phyloP scores from a whole-genome alignment of 1,284 basidiomycete genomes.

The Pterula multifida region DNA sequence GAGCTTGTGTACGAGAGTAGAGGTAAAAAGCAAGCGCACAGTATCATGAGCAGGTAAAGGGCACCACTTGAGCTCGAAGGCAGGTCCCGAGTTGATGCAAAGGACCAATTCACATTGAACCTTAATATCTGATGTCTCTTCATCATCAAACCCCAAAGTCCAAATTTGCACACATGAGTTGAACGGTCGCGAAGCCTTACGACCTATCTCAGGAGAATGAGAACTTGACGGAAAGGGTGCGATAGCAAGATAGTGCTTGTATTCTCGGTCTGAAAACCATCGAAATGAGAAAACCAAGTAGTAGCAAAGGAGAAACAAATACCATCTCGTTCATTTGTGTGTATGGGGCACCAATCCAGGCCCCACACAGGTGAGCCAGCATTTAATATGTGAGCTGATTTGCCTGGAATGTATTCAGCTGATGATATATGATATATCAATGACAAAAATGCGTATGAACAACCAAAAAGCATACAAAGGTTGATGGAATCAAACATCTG shows the following conservation, averaged over 20 bases:
- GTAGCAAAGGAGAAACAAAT: constrained; percentile 10
- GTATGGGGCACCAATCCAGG: constrained; percentile 82
- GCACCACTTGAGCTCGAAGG: constrained; percentile 79
- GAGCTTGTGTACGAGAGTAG: constrained; percentile 4
- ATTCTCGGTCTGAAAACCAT: constrained; percentile 37
- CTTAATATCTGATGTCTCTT: constrained; percentile 18
- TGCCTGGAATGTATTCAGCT: constrained; percentile 38
- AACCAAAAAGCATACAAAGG: constrained; percentile 43
- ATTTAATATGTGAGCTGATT: constrained; percentile 58
- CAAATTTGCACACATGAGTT: constrained; percentile 65
- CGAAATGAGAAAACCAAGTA: too few species aligned
- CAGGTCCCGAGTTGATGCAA: constrained; percentile 66
- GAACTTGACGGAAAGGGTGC: constrained; percentile 54
- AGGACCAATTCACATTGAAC: constrained; percentile 66
- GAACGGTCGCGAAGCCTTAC: constrained; percentile 35
- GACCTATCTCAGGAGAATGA: constrained; percentile 50
- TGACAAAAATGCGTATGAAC: neutral
- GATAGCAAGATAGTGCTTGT: constrained; percentile 74
- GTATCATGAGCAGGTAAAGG: constrained; percentile 69
- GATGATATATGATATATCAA: constrained; percentile 5
- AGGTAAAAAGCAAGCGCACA: constrained; percentile 9
- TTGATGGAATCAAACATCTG: constrained; percentile 40
- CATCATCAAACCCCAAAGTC: constrained; percentile 20
- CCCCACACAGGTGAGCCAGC: constrained; percentile 81
- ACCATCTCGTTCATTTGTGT: constrained; percentile 48